A percentile compares a stretch with the other conserved stretches of the same genome.
Conservation (phyloP, 176 grass and related monocot genomes). For the Oryza australiensis region DNA sequence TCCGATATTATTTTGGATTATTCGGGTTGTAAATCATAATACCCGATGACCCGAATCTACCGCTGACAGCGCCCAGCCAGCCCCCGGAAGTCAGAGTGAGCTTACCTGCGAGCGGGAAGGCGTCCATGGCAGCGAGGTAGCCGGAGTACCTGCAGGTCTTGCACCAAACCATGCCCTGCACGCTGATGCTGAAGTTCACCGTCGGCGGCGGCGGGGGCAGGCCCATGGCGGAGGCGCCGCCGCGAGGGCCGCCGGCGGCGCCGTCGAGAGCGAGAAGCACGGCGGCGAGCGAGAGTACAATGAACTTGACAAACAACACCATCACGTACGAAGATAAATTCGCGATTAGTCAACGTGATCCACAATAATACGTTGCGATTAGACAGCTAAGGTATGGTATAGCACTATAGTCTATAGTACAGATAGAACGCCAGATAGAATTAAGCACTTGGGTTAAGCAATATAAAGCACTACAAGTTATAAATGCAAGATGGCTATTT, state of each 20-base stretch:
- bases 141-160: conserved; percentile 39
- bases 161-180: conserved; percentile 64
- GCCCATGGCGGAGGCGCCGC: conserved; percentile 27
- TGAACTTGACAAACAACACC: conserved; percentile 13
- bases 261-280: conserved; percentile 4
- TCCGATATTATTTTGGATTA: no score
- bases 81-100: no score
- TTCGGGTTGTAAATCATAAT: no score
- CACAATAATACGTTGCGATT: background rate
- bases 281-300: conserved; percentile 10
- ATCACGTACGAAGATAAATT: background rate
- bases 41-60: no score
- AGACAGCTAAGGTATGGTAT: background rate
- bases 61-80: no score
- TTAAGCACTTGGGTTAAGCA: background rate
- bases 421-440: background rate
- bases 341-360: background rate
- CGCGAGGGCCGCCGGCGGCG: no score
- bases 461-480: no score
- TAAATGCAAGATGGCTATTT: no score
- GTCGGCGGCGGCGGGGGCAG: conserved; percentile 42
- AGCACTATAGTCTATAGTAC: background rate
- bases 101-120: conserved; percentile 46
- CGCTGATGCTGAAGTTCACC: conserved; percentile 61
- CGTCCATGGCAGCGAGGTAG: conserved; percentile 49